Evolutionary conservation across 2,329 filamentous ascomycete species (phyloP), one percentile per base, ranked within the genome.

Genomic region (Tolypocladium cylindrosporum): DNA sequence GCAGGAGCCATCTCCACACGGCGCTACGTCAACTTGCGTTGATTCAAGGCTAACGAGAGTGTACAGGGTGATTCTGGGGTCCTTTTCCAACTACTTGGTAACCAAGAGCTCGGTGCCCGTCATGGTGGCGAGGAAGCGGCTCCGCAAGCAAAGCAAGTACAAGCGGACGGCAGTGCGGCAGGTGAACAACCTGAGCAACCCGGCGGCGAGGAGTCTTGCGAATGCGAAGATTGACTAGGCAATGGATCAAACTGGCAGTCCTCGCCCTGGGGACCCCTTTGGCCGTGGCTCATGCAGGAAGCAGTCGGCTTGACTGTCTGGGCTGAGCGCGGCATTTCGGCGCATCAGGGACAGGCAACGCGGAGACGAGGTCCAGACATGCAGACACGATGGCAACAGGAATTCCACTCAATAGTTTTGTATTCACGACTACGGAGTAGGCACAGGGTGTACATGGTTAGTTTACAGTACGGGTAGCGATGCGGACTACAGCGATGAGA

Each of bases 101-200:
- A 96, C 91, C 42, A 97, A 97, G 76, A 96, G 91, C 62, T 96
- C 90, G 2, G 91, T 96, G 19, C 94, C 94, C 0, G 94, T 99
- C 60, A 99, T 99, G 94, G 94, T 97, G 41, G 94, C 94, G 9
- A 81, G 94, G 59, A 97, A 96, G 77, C 88, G 90, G 59, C 79
- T 97, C 50, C 82, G 89, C 54, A 96, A 96, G 72, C 89, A 95
- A 74, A 87, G 84, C 70, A 92, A 93, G 70, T 89, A 88, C 71
- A 89, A 88, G 72, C 83, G 84, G 60, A 68, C 66, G 56, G 83
- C 85, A 50, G 76, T 90, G 60, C 85, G 85, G 59, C 83, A 94
- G 62, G 86, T 90, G 61, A 96, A 96, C 72, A 93, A 95, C 65
- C 79, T 96, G 57, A 83, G 81, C 62, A 88, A 87, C 60, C 87